Evolutionary conservation across 768 basidiomycete species (phyloP).

Genomic region (Collybia sordida): DNA sequence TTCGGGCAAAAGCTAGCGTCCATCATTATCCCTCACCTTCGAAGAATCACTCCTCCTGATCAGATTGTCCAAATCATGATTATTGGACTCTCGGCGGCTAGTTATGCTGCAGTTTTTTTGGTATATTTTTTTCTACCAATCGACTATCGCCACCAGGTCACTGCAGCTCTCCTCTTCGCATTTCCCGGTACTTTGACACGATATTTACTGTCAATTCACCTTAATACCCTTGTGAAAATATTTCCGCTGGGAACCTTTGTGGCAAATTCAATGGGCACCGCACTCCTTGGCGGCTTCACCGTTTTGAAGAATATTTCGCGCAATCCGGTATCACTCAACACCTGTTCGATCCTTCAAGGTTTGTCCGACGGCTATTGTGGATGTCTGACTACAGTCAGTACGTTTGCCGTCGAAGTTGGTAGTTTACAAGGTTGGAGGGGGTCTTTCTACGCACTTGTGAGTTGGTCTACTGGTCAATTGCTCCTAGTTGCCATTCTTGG

Average conservation of each 20-base stretch:
- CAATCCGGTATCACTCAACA: conserved; percentile 40
- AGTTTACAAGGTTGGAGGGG: conserved; percentile 57
- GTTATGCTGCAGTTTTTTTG: conserved; percentile 75
- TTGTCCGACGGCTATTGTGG: conserved; percentile 93
- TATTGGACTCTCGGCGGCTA: conserved; percentile 55
- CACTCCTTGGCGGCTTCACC: conserved; percentile 72
- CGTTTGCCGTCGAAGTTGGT: conserved; percentile 80
- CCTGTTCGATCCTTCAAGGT: conserved; percentile 78
- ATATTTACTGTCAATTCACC: conserved; percentile 67
- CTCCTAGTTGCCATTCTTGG: conserved; percentile 75
- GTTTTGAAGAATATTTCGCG: conserved; percentile 57
- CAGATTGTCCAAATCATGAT: conserved; percentile 48
- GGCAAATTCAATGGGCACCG: conserved; percentile 79
- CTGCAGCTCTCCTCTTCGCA: conserved; percentile 85
- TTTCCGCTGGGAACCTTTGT: conserved; percentile 80
- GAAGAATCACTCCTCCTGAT: conserved; percentile 38
- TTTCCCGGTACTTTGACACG: conserved; percentile 88
- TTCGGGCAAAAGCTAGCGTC: conserved; percentile 70
- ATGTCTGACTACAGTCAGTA: conserved; percentile 91
- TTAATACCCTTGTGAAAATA: conserved; percentile 63
- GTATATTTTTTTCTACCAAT: conserved; percentile 75
- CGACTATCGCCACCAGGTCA: conserved; percentile 72
- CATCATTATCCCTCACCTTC: conserved; percentile 38
- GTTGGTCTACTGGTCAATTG: conserved; percentile 69
- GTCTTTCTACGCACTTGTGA: conserved; percentile 66